Conservation (phyloP, 2,329 filamentous ascomycete species). For the Cytospora paraplurivora region DNA sequence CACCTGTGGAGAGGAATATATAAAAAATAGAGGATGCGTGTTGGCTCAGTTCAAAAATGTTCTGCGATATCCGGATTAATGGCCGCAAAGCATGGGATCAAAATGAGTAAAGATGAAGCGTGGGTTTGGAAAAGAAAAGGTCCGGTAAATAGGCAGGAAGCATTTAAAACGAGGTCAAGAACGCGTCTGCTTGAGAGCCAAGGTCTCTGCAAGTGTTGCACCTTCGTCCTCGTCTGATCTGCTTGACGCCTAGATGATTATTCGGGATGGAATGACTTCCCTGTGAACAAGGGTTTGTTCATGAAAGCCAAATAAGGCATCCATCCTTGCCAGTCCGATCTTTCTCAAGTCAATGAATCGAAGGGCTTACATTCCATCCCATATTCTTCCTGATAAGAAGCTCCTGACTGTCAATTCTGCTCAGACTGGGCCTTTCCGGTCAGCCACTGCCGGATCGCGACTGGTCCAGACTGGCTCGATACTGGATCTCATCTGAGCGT, state of each 20-base stretch:
- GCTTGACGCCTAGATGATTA: background rate
- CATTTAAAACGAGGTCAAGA: background rate
- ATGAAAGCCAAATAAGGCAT: background rate
- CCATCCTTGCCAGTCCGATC: background rate
- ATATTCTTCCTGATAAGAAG: background rate
- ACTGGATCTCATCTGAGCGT: too few relatives aligned
- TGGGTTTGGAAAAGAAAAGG: conserved; percentile 8
- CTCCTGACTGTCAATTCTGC: background rate
- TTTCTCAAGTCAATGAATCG: background rate
- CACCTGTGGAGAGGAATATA: conserved; percentile 19
- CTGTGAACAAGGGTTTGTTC: background rate
- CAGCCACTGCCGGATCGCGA: background rate
- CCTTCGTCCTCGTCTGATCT: background rate
- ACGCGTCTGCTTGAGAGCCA: background rate
- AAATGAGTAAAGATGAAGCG: conserved; percentile 20
- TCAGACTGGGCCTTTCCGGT: background rate
- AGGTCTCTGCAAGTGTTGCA: background rate
- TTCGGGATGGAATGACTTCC: background rate
- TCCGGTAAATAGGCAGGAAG: background rate
- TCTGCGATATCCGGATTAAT: background rate
- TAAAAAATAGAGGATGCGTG: conserved; percentile 5
- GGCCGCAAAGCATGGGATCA: conserved; percentile 1
- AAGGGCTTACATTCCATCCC: background rate
- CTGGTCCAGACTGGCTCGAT: background rate
- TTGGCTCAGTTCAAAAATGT: background rate